Evolutionary conservation across 2,329 filamentous ascomycete species (phyloP).

Genomic region (Ascochyta pisi): DNA sequence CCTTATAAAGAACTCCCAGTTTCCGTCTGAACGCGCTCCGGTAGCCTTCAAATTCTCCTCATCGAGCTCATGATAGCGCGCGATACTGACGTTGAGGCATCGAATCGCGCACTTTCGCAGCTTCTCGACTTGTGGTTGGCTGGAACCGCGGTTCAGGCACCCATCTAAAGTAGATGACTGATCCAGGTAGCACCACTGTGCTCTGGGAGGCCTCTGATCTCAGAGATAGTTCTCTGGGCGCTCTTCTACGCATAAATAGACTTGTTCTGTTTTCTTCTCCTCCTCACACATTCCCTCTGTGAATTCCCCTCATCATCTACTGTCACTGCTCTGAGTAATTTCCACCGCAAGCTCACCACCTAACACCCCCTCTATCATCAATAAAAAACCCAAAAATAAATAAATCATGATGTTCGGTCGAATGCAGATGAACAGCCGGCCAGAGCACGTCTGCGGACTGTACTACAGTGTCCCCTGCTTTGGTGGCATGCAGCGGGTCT

Average conservation of each 20-base stretch:
- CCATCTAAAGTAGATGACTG: conserved; percentile 10
- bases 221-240: neutral
- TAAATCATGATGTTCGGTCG: neutral
- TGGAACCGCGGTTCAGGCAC: conserved; percentile 16
- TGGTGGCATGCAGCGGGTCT: conserved; percentile 23
- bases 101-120: neutral
- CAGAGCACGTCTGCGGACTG: conserved; percentile 35
- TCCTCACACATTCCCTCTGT: conserved; percentile 3
- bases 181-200: conserved; percentile 17
- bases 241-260: conserved; percentile 1
- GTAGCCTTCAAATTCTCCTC: neutral
- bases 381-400: neutral
- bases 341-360: neutral
- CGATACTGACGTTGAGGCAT: neutral
- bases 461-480: conserved; percentile 32
- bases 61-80: neutral
- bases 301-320: neutral
- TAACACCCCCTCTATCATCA: neutral
- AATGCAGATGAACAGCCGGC: neutral
- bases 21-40: neutral
- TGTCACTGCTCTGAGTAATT: neutral
- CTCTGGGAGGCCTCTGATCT: conserved; percentile 5
- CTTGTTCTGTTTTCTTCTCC: neutral
- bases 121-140: conserved; percentile 12
- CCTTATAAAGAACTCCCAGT: neutral